phyloP scores from a whole-genome alignment of 768 basidiomycete genomes.

The Phanerochaete carnosa region DNA sequence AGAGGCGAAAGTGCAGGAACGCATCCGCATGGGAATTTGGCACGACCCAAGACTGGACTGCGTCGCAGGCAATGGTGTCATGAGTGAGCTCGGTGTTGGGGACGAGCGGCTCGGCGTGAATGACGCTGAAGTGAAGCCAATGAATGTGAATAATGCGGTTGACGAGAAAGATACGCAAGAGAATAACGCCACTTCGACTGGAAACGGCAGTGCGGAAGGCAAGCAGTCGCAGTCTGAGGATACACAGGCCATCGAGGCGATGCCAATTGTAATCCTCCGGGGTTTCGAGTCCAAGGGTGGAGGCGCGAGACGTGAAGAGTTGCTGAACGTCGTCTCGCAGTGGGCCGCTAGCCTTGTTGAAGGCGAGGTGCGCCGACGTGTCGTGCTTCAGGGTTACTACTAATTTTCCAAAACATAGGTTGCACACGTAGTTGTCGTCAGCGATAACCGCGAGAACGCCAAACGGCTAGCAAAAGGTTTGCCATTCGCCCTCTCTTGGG shows the following conservation, averaged over 20 bases:
- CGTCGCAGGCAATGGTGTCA: constrained; percentile 81
- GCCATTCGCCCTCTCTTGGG: neutral
- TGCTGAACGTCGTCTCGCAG: constrained; percentile 70
- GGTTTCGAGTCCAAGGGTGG: constrained; percentile 67
- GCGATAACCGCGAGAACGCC: constrained; percentile 85
- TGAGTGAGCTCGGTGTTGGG: constrained; percentile 82
- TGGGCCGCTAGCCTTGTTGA: constrained; percentile 87
- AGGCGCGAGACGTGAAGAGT: constrained; percentile 55
- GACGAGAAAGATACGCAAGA: constrained; percentile 10
- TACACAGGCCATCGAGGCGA: constrained; percentile 47
- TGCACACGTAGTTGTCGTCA: constrained; percentile 89
- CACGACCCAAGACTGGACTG: constrained; percentile 87
- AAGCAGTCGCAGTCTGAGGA: constrained; percentile 38
- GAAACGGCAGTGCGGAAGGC: constrained; percentile 14
- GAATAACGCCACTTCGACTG: constrained; percentile 11
- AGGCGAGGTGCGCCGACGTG: constrained; percentile 52
- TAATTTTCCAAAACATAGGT: constrained; percentile 41
- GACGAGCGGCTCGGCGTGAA: constrained; percentile 53
- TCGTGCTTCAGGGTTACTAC: neutral
- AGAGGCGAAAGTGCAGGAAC: constrained; percentile 36
- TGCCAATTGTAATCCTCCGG: constrained; percentile 86
- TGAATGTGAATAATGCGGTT: neutral
- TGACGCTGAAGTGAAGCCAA: constrained; percentile 25
- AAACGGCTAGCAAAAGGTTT: constrained; percentile 81
- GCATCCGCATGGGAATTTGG: constrained; percentile 65